Evolutionary conservation across 2,329 filamentous ascomycete genomes (phyloP), one percentile per base, ranked within the genome.

Genomic region (Venturia pyrina): DNA sequence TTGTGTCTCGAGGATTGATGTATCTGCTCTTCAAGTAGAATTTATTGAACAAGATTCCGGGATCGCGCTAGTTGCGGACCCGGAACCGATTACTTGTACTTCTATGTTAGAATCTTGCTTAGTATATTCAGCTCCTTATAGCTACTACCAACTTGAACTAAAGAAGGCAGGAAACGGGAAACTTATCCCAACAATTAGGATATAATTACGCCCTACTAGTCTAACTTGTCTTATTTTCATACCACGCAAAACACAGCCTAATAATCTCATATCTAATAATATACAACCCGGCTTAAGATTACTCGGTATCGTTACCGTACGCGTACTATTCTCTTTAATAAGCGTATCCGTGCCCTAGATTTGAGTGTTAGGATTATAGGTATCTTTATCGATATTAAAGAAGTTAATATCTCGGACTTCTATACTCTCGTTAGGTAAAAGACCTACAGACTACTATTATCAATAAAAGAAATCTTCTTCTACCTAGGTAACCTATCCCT

Each of bases 231-330:
- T 24, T 64, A 43, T 64, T 64, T 19, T 48, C 62, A 48, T 43
- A 17, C 41, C 40, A 64, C 41, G 62, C 28, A 34, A 64, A 64
- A 64, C 83, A 81, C n/a, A 83, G 72, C 2, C 78, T 82, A 67
- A 81, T 79, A 57, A 78, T 77, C 72, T 85, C 83, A 69, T 85
- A 82, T 2, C 83, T 77, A 40, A 85, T 70, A 44, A 85, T 80
- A 68, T 85, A 85, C 68, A 80, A 76, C 2, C 82, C 82, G 79
- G 69, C 3, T 70, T 73, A 56, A 83, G 73, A 28, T 76, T 72
- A 0, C 68, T 64, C 19, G 81, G 82, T 57, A 84, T 76, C 5
- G 74, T 78, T 32, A 80, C 74, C 37, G 67, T 78, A 76, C 69
- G 76, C 15, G 83, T 82, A 24, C 77, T 78, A 65, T 84, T 79